phyloP scores from a whole-genome alignment of 1,284 basidiomycete species.

The Salmacisia buchloeana region DNA sequence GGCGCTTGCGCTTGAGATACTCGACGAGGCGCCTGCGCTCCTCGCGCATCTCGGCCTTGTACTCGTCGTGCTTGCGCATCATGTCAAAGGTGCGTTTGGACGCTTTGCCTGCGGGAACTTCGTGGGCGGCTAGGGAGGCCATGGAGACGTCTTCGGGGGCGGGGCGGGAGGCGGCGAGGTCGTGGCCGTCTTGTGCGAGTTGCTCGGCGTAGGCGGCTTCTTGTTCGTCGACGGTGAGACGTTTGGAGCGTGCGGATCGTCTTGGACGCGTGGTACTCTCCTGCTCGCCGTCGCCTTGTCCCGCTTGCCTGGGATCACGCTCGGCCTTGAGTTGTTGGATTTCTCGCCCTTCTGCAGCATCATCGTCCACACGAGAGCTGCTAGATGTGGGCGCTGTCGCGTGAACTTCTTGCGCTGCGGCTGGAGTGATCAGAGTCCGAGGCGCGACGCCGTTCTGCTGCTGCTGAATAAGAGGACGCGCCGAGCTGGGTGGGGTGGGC shows the following conservation, averaged over 20 bases:
- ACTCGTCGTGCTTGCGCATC: conserved; percentile 7
- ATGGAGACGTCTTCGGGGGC: neutral
- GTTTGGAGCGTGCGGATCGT: neutral
- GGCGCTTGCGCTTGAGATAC: neutral
- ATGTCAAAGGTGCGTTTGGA: neutral
- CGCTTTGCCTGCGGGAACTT: neutral
- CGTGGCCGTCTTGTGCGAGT: neutral
- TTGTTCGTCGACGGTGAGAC: neutral
- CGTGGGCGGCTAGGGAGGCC: neutral
- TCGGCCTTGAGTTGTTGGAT: too few relatives aligned
- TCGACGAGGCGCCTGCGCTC: neutral
- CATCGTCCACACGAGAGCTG: too few relatives aligned
- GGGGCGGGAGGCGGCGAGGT: neutral
- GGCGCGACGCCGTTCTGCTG: too few relatives aligned
- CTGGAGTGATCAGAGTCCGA: too few relatives aligned
- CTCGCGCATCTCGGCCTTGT: neutral
- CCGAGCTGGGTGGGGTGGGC: too few relatives aligned
- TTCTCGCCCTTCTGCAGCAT: too few relatives aligned
- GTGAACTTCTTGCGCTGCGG: too few relatives aligned
- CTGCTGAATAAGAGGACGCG: too few relatives aligned
- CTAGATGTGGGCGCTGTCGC: too few relatives aligned
- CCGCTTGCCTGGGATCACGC: neutral
- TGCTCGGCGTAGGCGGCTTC: conserved; percentile 7
- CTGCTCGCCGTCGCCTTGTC: neutral
- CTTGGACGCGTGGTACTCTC: neutral